Percentiles rank a stretch among this genome's conserved stretches.
Conservation (phyloP, 1,284 basidiomycete genomes). For the Fomitiporia mediterranea region DNA sequence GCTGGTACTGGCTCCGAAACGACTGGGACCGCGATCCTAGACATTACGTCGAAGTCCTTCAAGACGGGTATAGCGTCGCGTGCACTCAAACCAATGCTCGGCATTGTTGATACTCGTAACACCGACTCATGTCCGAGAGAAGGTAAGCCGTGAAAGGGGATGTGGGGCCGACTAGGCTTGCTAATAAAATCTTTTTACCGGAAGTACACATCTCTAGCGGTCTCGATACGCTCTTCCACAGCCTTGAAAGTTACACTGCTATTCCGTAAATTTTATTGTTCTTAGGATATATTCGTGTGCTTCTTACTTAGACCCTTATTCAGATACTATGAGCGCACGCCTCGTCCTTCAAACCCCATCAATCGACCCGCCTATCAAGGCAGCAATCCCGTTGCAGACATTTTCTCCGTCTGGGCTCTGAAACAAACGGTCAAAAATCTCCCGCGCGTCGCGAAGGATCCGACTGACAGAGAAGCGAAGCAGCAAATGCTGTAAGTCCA, state of each 20-base stretch:
- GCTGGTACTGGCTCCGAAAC: conserved; percentile 98
- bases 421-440: conserved; percentile 88
- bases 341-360: conserved; percentile 87
- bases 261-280: conserved; percentile 57
- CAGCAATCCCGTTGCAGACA: conserved; percentile 93
- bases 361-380: conserved; percentile 93
- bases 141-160: background rate
- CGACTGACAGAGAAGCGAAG: conserved; percentile 78
- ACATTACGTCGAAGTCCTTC: conserved; percentile 85
- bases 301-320: conserved; percentile 19
- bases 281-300: background rate
- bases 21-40: conserved; percentile 95
- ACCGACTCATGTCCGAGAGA: conserved; percentile 72
- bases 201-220: conserved; percentile 90
- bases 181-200: conserved; percentile 23
- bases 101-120: conserved; percentile 83
- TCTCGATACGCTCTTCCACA: conserved; percentile 92
- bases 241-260: conserved; percentile 89
- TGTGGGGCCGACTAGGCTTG: background rate
- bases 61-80: conserved; percentile 96
- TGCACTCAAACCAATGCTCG: conserved; percentile 85
- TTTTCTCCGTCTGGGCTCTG: conserved; percentile 94
- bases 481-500: conserved; percentile 80
- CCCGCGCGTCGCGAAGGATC: conserved; percentile 81
- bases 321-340: conserved; percentile 84